Conservation (phyloP, 2,329 filamentous ascomycete species). For the Claviceps humidiphila region DNA sequence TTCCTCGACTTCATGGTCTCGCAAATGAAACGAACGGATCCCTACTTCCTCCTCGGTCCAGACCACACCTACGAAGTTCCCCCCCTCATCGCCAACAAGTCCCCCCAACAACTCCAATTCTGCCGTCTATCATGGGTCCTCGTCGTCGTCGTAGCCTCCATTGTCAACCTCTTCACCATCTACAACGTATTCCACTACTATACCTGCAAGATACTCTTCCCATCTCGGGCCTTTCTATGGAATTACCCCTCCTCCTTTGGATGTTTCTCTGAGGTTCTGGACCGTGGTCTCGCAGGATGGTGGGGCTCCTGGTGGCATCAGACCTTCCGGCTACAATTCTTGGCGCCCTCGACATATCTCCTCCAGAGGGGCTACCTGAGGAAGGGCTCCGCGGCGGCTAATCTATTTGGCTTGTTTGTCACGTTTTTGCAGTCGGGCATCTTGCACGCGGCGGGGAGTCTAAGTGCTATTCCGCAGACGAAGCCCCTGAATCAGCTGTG, state of each 20-base stretch:
- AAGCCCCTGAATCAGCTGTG: slow-evolving; percentile 38
- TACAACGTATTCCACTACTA: slow-evolving; percentile 44
- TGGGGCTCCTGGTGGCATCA: slow-evolving; percentile 92
- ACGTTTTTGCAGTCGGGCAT: slow-evolving; percentile 52
- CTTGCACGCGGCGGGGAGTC: slow-evolving; percentile 59
- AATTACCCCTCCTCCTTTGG: slow-evolving; percentile 44
- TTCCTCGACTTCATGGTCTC: slow-evolving; percentile 57
- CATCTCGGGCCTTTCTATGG: slow-evolving; percentile 37
- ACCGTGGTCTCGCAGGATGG: slow-evolving; percentile 62
- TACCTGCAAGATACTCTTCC: slow-evolving; percentile 36
- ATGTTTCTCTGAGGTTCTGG: slow-evolving; percentile 38
- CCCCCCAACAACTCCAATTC: slow-evolving; percentile 31
- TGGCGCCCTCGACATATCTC: slow-evolving; percentile 42
- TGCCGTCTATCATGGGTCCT: slow-evolving; percentile 46
- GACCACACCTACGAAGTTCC: slow-evolving; percentile 25
- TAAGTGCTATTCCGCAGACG: slow-evolving; percentile 44
- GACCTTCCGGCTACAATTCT: slow-evolving; percentile 63
- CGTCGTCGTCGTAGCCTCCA: slow-evolving; percentile 41
- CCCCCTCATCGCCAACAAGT: slow-evolving; percentile 27
- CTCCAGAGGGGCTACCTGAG: slow-evolving; percentile 25
- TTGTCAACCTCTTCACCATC: slow-evolving; percentile 47
- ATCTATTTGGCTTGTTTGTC: slow-evolving; percentile 18
- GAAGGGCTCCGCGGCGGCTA: slow-evolving; percentile 14
- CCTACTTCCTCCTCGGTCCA: slow-evolving; percentile 55
- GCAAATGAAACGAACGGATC: slow-evolving; percentile 53